Percentiles rank a stretch among this genome's conserved stretches.
Evolutionary conservation across 108 stramenopile species (phyloP).

Genomic region (Cyclotella atomus): DNA sequence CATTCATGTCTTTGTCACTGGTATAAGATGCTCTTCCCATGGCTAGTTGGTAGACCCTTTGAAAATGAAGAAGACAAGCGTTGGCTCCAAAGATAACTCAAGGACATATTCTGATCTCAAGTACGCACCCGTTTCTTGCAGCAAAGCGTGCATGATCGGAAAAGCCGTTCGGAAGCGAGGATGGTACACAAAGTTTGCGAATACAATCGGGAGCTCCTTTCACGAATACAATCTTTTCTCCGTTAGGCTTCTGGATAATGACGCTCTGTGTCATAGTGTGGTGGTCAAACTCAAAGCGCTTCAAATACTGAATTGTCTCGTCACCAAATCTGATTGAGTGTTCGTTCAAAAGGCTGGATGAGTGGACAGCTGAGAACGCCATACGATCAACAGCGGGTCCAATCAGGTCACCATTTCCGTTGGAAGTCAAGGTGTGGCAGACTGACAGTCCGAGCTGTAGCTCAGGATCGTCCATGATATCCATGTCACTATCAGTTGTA

Average conservation of each 20-base stretch:
- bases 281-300: conserved; percentile 71
- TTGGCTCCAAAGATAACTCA: conserved; percentile 1
- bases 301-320: conserved; percentile 43
- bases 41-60: conserved; percentile 56
- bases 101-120: not conserved
- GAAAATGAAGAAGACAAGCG: not conserved
- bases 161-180: conserved; percentile 55
- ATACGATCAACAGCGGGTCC: conserved; percentile 64
- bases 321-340: conserved; percentile 35
- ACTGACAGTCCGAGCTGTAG: conserved; percentile 56
- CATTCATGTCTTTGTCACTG: conserved; percentile 23
- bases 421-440: conserved; percentile 57
- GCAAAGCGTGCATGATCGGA: conserved; percentile 33
- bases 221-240: conserved; percentile 18
- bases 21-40: conserved; percentile 47
- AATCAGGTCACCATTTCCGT: conserved; percentile 43
- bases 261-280: conserved; percentile 72
- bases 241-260: conserved; percentile 38
- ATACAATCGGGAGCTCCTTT: conserved; percentile 52
- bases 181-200: conserved; percentile 43
- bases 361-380: conserved; percentile 49
- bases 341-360: conserved; percentile 27
- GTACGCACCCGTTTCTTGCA: conserved; percentile 44
- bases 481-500: not conserved
- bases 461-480: conserved; percentile 7